Conservation (phyloP, 495 filamentous ascomycete species). For the Eremomyces bilateralis region DNA sequence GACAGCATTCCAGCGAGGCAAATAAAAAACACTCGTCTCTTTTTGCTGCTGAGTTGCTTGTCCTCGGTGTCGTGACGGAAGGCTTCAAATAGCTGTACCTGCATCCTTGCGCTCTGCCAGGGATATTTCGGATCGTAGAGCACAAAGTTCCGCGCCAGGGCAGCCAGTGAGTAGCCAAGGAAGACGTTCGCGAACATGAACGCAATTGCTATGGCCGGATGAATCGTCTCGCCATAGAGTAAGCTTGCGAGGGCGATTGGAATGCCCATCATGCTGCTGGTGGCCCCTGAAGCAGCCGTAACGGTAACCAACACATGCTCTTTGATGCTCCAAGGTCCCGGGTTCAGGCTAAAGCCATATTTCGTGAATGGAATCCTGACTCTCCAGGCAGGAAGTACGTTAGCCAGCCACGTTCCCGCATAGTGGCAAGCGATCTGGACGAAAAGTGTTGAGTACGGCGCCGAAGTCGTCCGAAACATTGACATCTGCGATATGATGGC, state of each 20-base stretch:
- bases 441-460: too few species aligned
- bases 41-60: slow-evolving; percentile 22
- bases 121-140: slow-evolving; percentile 33
- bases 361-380: too few species aligned
- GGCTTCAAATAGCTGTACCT: slow-evolving; percentile 32
- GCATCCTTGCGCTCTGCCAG: slow-evolving; percentile 29
- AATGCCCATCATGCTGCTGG: slow-evolving; percentile 26
- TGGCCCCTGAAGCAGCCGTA: slow-evolving; percentile 31
- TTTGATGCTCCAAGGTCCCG: slow-evolving; percentile 33
- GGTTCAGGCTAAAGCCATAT: too few species aligned
- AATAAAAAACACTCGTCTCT: too few species aligned
- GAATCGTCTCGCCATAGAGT: slow-evolving; percentile 27
- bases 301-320: slow-evolving; percentile 35
- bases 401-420: too few species aligned
- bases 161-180: slow-evolving; percentile 32
- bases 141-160: slow-evolving; percentile 29
- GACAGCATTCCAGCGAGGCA: too few species aligned
- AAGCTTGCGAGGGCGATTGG: slow-evolving; percentile 31
- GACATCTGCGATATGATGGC: too few species aligned
- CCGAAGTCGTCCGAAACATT: too few species aligned
- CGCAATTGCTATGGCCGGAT: slow-evolving; percentile 29
- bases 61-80: slow-evolving; percentile 25
- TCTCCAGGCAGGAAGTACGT: too few species aligned
- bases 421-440: too few species aligned
- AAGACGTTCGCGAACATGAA: slow-evolving; percentile 37